These are phyloP conservation scores for Crucihimalaya himalaica DNA, from an alignment of 345 rosid genomes.

Conservation along the genomic window DNA sequence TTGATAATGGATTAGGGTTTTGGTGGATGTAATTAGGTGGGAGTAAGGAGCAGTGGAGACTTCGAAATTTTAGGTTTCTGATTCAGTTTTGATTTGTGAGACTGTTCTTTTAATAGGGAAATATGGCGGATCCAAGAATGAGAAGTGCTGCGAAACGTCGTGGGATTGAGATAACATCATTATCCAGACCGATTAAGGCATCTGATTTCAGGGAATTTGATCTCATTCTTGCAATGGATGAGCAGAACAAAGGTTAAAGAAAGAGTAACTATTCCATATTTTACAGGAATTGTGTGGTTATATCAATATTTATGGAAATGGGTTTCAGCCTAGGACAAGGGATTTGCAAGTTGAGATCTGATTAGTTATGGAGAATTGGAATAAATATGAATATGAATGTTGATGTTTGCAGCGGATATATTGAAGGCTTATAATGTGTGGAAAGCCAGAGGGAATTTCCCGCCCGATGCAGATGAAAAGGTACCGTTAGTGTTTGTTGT, in stretches of 20 bases:
- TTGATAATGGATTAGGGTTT: not conserved
- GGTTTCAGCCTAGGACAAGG: not conserved
- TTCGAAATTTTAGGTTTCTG: not conserved
- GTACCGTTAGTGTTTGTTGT: constrained; percentile 29
- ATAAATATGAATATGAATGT: not conserved
- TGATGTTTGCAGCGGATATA: constrained; percentile 82
- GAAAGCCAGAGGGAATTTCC: constrained; percentile 64
- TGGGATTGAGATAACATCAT: constrained; percentile 83
- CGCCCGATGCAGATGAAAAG: constrained; percentile 81
- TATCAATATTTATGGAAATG: not conserved
- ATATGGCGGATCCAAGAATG: constrained; percentile 91
- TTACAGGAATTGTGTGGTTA: not conserved
- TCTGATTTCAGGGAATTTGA: constrained; percentile 88
- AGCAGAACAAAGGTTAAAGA: constrained; percentile 61
- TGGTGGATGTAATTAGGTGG: not conserved
- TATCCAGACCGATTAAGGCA: constrained; percentile 82
- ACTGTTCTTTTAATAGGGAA: constrained; percentile 51
- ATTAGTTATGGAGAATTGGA: not conserved
- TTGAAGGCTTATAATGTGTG: constrained; percentile 70
- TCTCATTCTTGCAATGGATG: constrained; percentile 93
- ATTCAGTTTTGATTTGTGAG: not conserved
- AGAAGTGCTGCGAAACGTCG: constrained; percentile 80
- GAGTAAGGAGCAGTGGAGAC: not conserved
- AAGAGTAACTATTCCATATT: not conserved
- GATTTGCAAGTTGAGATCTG: not conserved